Evolutionary conservation across 148 eudicot genomes (phyloP), one percentile per base, ranked within the genome.

Genomic region (Chenopodium berlandieri): DNA sequence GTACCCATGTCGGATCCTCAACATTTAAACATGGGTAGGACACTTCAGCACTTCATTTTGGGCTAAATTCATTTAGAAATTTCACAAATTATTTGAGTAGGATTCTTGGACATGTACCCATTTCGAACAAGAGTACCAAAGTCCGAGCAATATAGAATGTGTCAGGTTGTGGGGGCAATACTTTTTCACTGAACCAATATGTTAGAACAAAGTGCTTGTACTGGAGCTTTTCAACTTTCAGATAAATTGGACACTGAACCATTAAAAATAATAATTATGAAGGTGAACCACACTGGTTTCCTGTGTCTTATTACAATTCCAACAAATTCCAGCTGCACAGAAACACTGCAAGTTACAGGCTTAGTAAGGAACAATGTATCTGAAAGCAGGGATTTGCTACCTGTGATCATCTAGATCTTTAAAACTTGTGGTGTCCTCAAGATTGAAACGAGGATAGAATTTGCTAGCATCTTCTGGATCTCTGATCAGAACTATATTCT

Each of bases 361-460:
- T 0, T 22, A 31, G 63, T 32, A 67, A 75, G 34, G 62, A 62
- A 14, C 23, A 20, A 31, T 50, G 23, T 48, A 70, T 54, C 22
- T 73, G 0, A 77, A 50, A 40, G 52, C 30, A 60, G 71, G 67
- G 76, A 25, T 50, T 73, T 23, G 31, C 54, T 90, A 95, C 98
- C 97, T 92, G 88, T 94, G 93, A 70, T 92, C 92, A 65, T 96
- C 99, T 78, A 96, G 87, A 86, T 91, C 95, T 72, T 70, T 85
- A 77, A 96, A 96, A 85, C 97, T 94, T 40, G 94, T 87, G 63
- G 99, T 92, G 83, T 96, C 99, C 81, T 96, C 99, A 76, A 96
- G 83, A 89, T 96, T 96, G 87, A 96, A 96, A 66, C 99, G 97
- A 82, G 98, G 99, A 73, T 92, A 94, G 78, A 91, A 96, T 70